Evolutionary conservation across 2,329 filamentous ascomycete species (phyloP).

Genomic region (Neonectria faginata): DNA sequence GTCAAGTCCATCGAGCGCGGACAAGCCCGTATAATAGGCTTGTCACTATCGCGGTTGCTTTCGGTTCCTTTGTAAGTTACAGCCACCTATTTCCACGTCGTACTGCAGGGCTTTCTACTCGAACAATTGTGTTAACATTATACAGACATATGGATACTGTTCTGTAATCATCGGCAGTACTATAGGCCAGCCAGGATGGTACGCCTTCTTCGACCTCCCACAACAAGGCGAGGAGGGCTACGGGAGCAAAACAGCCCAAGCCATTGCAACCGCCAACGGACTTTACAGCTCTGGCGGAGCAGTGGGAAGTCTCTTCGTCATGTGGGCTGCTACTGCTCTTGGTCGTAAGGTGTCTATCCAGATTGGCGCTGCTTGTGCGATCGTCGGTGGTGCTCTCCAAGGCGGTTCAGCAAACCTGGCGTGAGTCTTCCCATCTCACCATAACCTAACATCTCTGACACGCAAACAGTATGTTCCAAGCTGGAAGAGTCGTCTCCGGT

Average conservation of each 20-base stretch:
- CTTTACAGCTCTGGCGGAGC: conserved; percentile 62
- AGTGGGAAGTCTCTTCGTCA: conserved; percentile 59
- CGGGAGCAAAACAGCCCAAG: conserved; percentile 57
- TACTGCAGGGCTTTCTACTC: background rate
- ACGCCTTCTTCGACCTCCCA: conserved; percentile 61
- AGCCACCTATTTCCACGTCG: background rate
- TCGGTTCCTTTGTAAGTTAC: conserved; percentile 49
- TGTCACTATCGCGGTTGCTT: conserved; percentile 51
- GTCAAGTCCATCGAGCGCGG: conserved; percentile 17
- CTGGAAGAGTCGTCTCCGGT: conserved; percentile 59
- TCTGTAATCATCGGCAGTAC: conserved; percentile 63
- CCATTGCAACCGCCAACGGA: conserved; percentile 62
- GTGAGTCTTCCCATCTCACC: conserved; percentile 39
- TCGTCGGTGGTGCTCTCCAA: conserved; percentile 61
- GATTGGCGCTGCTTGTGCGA: conserved; percentile 55
- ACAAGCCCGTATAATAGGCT: conserved; percentile 51
- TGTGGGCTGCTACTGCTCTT: conserved; percentile 60
- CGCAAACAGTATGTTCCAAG: conserved; percentile 50
- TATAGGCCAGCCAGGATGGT: conserved; percentile 66
- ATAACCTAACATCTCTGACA: background rate
- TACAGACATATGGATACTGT: conserved; percentile 63
- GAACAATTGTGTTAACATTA: background rate
- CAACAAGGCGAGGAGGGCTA: conserved; percentile 57
- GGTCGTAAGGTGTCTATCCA: conserved; percentile 60
- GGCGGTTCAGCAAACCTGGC: conserved; percentile 57